Base-by-base conservation (phyloP, 768 basidiomycete species). In the Suillus occidentalis region DNA sequence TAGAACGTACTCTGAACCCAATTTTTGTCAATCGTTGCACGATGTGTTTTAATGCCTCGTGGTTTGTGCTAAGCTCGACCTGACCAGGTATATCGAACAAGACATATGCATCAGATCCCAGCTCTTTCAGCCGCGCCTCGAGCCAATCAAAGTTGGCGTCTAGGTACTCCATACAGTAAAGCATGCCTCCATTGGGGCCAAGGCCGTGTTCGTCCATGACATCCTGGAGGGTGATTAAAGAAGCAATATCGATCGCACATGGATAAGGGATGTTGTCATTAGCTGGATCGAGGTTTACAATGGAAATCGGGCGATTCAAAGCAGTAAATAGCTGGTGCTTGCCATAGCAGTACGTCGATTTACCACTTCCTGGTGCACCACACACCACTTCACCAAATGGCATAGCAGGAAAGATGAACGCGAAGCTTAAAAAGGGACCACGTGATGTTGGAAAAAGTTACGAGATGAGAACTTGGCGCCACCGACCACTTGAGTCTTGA, bases 1-100 rank as follows among this genome's bases (percentile, higher is more conserved):
- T 22, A 55, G 78, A 13, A 81, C 95, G 79, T 78, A 99, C 97
- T 80, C 97, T 83, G 74, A 93, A 95, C 18, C 89, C 89, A 70
- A 81, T 75, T 79, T 94, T 96, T 49, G 81, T 81, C 65, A 96
- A 78, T 72, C 80, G 86, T 20, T 77, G 82, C 6, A 97, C 82
- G 66, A 99, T 90, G 60, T 81, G 83, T 79, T 92, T 95, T 70
- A 98, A 73, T 71, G 94, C 94, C 9, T 90, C 88, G 75, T 99
- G 97, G 74, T 97, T 97, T 60, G 97, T 99, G 76, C 92, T 95
- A 56, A 99, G 80, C 76, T 99, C 97, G 60, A 99, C 97, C 79
- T 99, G 97, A 1, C 97, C 97, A 0, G 97, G 95, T 6, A 97
- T 85, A 75, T 99, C 97, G 75, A 99, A 97, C 42, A 99, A 81